Base-by-base conservation (phyloP, 2,329 filamentous ascomycete genomes). In the Fusarium graminum region DNA sequence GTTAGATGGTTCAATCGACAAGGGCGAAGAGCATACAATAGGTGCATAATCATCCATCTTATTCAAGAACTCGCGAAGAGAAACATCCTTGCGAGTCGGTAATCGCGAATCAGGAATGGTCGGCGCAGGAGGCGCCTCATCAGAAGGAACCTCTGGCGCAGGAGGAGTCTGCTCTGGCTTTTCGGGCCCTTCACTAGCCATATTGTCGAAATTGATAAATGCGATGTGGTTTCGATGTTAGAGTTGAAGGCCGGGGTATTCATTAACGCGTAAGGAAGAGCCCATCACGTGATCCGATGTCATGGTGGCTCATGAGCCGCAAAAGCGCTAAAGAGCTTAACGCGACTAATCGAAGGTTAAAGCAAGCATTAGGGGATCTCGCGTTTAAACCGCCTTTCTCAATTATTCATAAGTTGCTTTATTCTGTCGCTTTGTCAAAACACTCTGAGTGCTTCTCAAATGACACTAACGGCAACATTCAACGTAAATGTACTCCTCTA, bases 1-100 rank as follows among this genome's bases (percentile, higher is more conserved):
- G 62, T 71, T 52, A 72, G 64, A 50, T 16, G 25, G 4, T 44
- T 32, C 7, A n/a, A 7, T 13, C 39, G 16, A 17, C 29, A 19
- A 25, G 25, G 30, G 17, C 34, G 19, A 26, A n/a, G 52, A 22
- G 54, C 91, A 68, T 86, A 97, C 94, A 74, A 99, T 97, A 12
- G 95, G 95, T 62, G 95, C 93, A 80, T 95, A 98, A 74, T 99
- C 95, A 76, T 99, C 95, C 90, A 99, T 98, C 84, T 97, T 97
- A 67, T 87, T 86, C 17, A 99, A 80, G 75, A 99, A 97, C 79
- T 98, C 94, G 75, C 94, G 91, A 68, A 99, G 81, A 38, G 92
- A 97, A 19, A 91, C 90, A 80, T 99, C 95, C 80, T 98, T 98
- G 77, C 93, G 92, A 51, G 90, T 90, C 2, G 91, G 89, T 66